Percentiles rank a stretch among this genome's conserved stretches.
Evolutionary conservation across 345 rosid species (phyloP).

Genomic region (Moricandia moricandioides): DNA sequence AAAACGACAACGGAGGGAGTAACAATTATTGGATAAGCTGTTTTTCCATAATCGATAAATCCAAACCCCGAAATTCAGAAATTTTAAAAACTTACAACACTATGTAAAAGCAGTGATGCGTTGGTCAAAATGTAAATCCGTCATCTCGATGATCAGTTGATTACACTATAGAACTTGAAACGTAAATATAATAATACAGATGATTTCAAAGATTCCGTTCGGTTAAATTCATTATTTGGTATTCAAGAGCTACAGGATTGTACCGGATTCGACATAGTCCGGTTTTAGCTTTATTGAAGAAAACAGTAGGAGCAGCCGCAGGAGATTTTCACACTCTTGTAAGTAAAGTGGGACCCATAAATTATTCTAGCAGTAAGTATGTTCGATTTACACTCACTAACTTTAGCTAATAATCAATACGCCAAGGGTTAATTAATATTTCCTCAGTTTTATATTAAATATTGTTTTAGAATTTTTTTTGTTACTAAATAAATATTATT

Average conservation of each 20-base stretch:
- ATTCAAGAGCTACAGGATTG: not conserved
- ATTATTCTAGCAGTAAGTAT: not conserved
- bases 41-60: not conserved
- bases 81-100: not conserved
- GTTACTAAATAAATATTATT: no score
- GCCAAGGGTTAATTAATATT: not conserved
- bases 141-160: not conserved
- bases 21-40: not conserved
- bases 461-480: no score
- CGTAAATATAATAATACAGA: not conserved
- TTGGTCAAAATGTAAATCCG: no score
- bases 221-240: not conserved
- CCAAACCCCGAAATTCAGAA: not conserved
- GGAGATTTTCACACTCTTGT: slow-evolving; percentile 15
- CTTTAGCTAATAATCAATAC: not conserved
- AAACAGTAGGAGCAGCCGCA: not conserved
- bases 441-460: no score
- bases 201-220: not conserved
- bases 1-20: no score
- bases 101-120: no score
- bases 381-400: not conserved
- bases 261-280: slow-evolving; percentile 12
- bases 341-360: slow-evolving; percentile 26
- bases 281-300: not conserved
- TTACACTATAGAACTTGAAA: not conserved